Conservation (phyloP, 192 early-diverging fungal species). For the Backusella sp. region DNA sequence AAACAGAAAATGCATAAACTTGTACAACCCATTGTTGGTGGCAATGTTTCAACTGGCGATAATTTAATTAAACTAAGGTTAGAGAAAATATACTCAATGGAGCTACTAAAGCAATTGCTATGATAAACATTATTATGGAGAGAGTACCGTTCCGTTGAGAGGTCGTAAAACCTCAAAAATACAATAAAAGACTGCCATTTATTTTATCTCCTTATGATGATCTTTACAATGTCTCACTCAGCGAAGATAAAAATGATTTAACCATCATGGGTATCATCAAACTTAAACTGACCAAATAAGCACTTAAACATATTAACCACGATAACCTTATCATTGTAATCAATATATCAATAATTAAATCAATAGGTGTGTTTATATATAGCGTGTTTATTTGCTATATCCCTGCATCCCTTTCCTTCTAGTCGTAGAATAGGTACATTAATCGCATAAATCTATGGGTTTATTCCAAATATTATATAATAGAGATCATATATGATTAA, state of each 20-base stretch:
- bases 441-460: not conserved
- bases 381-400: too few relatives aligned
- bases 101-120: not conserved
- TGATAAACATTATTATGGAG: not conserved
- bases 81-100: not conserved
- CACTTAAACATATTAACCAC: not conserved
- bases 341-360: not conserved
- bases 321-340: not conserved
- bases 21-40: not conserved
- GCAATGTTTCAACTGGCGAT: not conserved
- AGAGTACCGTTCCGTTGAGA: not conserved
- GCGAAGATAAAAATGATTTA: not conserved
- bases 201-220: not conserved
- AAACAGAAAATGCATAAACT: not conserved
- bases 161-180: not conserved
- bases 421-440: not conserved
- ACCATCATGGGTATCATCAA: not conserved
- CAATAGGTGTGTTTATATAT: too few relatives aligned
- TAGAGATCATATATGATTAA: not conserved
- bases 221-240: not conserved
- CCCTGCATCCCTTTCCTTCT: too few relatives aligned
- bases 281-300: not conserved
- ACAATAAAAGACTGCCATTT: not conserved
- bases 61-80: constrained; percentile 1
- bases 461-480: not conserved